Evolutionary conservation across 805 yeast genomes (phyloP), one percentile per base, ranked within the genome.

Genomic region (Candida nitratophila): DNA sequence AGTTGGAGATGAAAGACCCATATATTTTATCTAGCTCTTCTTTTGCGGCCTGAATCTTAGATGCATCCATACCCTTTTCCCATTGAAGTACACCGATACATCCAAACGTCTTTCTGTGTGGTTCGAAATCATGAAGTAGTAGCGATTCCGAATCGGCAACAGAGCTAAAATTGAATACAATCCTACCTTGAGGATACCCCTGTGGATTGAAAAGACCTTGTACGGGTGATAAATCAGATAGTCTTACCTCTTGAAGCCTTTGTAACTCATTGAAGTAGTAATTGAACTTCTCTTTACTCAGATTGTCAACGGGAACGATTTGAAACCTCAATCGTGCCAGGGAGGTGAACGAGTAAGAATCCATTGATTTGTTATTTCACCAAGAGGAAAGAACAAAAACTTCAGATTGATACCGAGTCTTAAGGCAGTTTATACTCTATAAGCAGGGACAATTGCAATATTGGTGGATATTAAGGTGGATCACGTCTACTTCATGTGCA

Each of bases 91-190:
- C 46, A 0, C 79, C 81, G 8, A 76, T 40, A 5, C 82, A 79
- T 8, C 83, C 70, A 52, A 87, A 77, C 0, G 85, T 78, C 56
- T 88, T 87, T 42, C 97, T 66, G 62, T 76, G 88, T 1, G 96
- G 96, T 63, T 93, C 97, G 50, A 91, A 79, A 61, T 91, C 98
- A 52, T 84, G 86, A 36, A 91, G 66, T 43, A 84, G 81, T 7
- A 81, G 63, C 24, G 83, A 72, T 20, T 53, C 60, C 0, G 50
- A 21, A 39, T 55, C 60, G 35, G 77, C 80, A n/a, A 70, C 71
- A 44, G 77, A 82, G 1, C 65, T 55, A 50, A 79, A 78, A 44
- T 80, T 81, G 55, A 75, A 86, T 14, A 80, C 60, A 1, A 91
- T 62, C 41, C 83, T 65, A 0, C 98, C 98, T 41, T 74, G 73